phyloP scores from a whole-genome alignment of 768 basidiomycete species.

The Suillus paluster region DNA sequence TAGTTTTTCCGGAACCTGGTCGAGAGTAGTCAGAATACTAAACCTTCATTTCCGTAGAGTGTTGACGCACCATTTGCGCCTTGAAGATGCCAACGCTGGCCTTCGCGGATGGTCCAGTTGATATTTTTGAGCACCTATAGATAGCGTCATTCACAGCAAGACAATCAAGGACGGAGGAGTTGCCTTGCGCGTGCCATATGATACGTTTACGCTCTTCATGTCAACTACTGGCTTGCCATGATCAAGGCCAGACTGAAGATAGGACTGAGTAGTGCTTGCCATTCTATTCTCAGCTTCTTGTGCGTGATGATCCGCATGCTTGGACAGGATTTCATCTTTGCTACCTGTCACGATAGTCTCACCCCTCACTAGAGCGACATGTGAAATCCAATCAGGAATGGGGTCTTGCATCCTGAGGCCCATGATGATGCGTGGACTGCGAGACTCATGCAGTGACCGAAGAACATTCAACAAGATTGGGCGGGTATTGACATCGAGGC shows the following conservation, averaged over 20 bases:
- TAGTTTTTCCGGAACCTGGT: slow-evolving; percentile 92
- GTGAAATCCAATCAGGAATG: slow-evolving; percentile 73
- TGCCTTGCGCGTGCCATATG: slow-evolving; percentile 70
- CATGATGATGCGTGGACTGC: slow-evolving; percentile 64
- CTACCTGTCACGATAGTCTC: slow-evolving; percentile 55
- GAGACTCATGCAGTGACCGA: slow-evolving; percentile 50
- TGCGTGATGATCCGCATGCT: slow-evolving; percentile 17
- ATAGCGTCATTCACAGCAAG: neutral
- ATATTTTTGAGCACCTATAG: slow-evolving; percentile 74
- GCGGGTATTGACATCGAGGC: slow-evolving; percentile 70
- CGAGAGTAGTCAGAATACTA: neutral
- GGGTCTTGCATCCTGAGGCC: slow-evolving; percentile 72
- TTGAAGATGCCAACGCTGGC: slow-evolving; percentile 89
- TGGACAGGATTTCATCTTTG: slow-evolving; percentile 49
- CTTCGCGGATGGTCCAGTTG: slow-evolving; percentile 80
- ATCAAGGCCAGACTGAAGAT: neutral
- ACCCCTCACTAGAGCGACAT: slow-evolving; percentile 59
- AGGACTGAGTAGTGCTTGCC: neutral
- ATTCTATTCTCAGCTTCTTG: slow-evolving; percentile 2
- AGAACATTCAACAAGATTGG: slow-evolving; percentile 59
- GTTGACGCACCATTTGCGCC: slow-evolving; percentile 78
- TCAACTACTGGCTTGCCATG: slow-evolving; percentile 54
- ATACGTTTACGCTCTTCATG: slow-evolving; percentile 68
- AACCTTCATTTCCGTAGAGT: neutral
- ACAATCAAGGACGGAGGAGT: slow-evolving; percentile 7